Evolutionary conservation across 306 rosid genomes (phyloP).

Genomic region (Sicyos edulis): DNA sequence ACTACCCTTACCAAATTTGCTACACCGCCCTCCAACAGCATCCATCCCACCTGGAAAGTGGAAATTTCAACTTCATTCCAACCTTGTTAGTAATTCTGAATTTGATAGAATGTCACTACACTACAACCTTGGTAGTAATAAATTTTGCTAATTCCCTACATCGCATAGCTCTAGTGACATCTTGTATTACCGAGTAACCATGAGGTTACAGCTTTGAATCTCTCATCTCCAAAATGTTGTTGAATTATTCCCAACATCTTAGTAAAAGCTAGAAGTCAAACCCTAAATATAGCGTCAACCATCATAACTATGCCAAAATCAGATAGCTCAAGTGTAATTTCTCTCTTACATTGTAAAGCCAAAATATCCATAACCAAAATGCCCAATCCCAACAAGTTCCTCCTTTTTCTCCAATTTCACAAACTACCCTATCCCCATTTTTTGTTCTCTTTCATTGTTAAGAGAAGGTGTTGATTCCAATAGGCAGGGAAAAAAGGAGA

Average conservation of each 20-base stretch:
- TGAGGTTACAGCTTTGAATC: no score
- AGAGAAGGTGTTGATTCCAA: neutral
- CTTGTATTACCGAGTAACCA: no score
- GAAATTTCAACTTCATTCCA: neutral
- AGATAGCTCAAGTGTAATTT: neutral
- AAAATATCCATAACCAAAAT: neutral
- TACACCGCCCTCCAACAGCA: neutral
- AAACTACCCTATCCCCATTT: neutral
- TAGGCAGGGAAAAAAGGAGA: neutral
- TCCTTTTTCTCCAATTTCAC: neutral
- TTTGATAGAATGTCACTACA: no score
- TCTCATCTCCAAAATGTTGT: no score
- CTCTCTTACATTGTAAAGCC: neutral
- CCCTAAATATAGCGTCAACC: neutral
- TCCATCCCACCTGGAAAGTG: neutral
- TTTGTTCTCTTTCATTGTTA: neutral
- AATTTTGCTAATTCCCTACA: neutral
- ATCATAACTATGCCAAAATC: conserved; percentile 3
- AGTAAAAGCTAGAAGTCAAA: neutral
- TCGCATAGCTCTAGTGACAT: no score
- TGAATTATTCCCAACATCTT: no score
- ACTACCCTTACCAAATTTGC: neutral
- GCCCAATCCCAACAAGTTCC: neutral
- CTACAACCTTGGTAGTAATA: neutral
- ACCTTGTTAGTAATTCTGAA: neutral